phyloP scores from a whole-genome alignment of 495 filamentous ascomycete species.

The Cercophora newfieldiana region DNA sequence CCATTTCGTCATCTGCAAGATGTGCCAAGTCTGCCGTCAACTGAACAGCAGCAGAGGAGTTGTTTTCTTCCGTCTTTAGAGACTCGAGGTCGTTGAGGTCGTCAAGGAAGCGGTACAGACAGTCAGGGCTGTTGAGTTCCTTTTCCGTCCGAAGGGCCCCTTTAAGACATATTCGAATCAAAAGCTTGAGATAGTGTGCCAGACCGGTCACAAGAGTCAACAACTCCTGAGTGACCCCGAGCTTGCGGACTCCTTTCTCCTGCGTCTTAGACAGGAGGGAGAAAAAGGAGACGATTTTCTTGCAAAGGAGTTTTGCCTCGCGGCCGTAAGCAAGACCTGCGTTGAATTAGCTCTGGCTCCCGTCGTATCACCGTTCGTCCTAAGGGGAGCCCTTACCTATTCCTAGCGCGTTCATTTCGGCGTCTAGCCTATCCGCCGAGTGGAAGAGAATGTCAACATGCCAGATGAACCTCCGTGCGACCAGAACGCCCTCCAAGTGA shows the following conservation, averaged over 20 bases:
- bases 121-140: constrained; percentile 70
- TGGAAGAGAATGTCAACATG: constrained; percentile 93
- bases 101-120: constrained; percentile 76
- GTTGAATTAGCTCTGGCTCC: constrained; percentile 16
- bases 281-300: constrained; percentile 99
- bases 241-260: constrained; percentile 79
- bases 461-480: constrained; percentile 95
- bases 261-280: constrained; percentile 89
- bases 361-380: not conserved
- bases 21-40: constrained; percentile 69
- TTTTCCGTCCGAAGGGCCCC: constrained; percentile 89
- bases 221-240: constrained; percentile 96
- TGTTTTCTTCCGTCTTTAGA: constrained; percentile 63
- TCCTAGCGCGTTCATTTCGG: constrained; percentile 63
- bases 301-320: constrained; percentile 96
- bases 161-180: constrained; percentile 95
- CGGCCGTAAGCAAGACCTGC: constrained; percentile 84
- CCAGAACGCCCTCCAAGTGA: constrained; percentile 90
- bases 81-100: constrained; percentile 74
- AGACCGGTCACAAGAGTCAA: constrained; percentile 93
- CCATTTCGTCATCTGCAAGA: constrained; percentile 75
- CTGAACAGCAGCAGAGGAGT: constrained; percentile 61
- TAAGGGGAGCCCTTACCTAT: constrained; percentile 55
- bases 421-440: constrained; percentile 82
- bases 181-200: constrained; percentile 96